Percentiles rank a stretch among this genome's conserved stretches.
Evolutionary conservation across 306 rosid genomes (phyloP).

Genomic region (Sphenostylis stenocarpa): DNA sequence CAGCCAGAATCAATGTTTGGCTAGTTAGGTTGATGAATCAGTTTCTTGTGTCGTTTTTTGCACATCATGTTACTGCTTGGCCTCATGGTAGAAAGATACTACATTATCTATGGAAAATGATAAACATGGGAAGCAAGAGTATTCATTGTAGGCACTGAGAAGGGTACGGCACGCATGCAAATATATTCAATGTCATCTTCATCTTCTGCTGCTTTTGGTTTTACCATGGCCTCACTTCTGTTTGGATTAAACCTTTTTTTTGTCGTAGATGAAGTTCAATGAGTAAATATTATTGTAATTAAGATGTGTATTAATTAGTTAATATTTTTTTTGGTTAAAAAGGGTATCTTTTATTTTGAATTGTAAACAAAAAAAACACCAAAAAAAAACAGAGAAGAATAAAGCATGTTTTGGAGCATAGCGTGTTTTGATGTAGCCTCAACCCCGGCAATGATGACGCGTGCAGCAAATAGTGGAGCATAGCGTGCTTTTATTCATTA

Average conservation of each 20-base stretch:
- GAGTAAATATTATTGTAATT: background rate
- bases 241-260: background rate
- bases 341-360: background rate
- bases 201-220: background rate
- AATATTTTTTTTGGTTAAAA: background rate
- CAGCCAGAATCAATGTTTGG: background rate
- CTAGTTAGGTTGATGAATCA: slow-evolving; percentile 13
- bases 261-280: background rate
- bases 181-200: background rate
- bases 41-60: background rate
- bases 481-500: too few species aligned
- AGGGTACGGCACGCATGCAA: background rate
- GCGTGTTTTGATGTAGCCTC: too few species aligned
- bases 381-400: too few species aligned
- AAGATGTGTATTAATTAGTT: background rate
- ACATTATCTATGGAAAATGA: background rate
- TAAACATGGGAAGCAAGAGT: slow-evolving; percentile 5
- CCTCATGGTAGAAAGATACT: slow-evolving; percentile 25
- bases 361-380: background rate
- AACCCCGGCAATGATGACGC: background rate
- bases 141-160: background rate
- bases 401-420: too few species aligned
- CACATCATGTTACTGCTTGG: slow-evolving; percentile 38
- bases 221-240: background rate
- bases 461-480: too few species aligned